These are phyloP conservation scores for Parachaetomium inaequale DNA, from an alignment of 495 filamentous ascomycete genomes.

Conservation along the genomic window DNA sequence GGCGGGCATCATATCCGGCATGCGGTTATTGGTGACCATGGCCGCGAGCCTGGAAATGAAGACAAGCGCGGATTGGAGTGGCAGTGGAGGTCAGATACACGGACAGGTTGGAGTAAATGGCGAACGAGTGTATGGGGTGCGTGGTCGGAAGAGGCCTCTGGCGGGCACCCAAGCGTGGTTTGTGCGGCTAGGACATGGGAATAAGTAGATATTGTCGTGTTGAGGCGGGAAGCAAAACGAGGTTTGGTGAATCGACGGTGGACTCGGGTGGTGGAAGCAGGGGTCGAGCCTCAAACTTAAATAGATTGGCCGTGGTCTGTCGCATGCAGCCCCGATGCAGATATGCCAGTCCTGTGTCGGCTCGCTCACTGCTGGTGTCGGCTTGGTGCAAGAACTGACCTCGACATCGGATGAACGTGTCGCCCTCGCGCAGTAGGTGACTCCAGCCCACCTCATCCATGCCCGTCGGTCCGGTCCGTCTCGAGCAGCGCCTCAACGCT, in stretches of 20 bases:
- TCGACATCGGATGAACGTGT: not conserved
- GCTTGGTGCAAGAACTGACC: not conserved
- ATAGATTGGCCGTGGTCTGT: not conserved
- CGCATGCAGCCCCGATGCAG: not conserved
- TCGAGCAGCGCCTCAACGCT: not conserved
- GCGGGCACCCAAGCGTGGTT: not conserved
- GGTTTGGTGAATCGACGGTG: not conserved
- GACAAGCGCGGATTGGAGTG: not conserved
- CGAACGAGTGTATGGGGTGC: not conserved
- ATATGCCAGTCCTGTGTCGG: not conserved
- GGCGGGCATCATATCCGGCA: not conserved
- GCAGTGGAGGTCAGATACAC: not conserved
- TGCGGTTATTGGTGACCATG: not conserved
- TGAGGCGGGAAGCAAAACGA: not conserved
- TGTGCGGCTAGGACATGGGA: not conserved
- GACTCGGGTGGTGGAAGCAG: conserved; percentile 2
- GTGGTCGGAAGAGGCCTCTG: not conserved
- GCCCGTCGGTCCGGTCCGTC: not conserved
- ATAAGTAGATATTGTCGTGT: not conserved
- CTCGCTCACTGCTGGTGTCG: not conserved
- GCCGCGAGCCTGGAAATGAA: not conserved
- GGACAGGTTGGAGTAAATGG: not conserved
- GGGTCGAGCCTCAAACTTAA: not conserved
- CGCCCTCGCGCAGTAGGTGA: not conserved
- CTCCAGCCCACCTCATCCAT: not conserved